These are phyloP conservation scores for Sporobolus alterniflorus DNA, from an alignment of 202 grass and related monocot genomes.

Conservation along the genomic window DNA sequence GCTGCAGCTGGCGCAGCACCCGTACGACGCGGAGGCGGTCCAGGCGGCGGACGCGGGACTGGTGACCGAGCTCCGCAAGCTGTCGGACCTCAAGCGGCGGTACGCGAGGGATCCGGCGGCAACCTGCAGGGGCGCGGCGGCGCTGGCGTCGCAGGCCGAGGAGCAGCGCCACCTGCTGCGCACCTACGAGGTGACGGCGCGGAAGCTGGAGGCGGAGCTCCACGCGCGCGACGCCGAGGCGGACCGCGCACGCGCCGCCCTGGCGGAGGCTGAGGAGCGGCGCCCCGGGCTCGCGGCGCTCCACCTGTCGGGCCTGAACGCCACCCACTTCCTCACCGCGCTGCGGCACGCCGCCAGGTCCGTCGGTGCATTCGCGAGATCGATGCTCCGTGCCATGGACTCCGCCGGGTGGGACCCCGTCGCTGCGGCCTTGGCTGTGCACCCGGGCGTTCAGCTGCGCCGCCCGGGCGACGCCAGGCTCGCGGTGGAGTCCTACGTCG, in stretches of 20 bases:
- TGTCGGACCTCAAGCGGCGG: slow-evolving; percentile 63
- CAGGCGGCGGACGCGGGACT: slow-evolving; percentile 61
- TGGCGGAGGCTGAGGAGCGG: too few species aligned
- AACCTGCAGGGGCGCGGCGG: background rate
- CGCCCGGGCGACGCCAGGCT: slow-evolving; percentile 32
- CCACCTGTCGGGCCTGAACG: slow-evolving; percentile 67
- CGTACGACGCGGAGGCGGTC: slow-evolving; percentile 71
- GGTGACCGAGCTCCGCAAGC: slow-evolving; percentile 63
- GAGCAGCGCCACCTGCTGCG: slow-evolving; percentile 73
- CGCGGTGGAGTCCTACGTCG: slow-evolving; percentile 71
- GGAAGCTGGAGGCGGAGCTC: slow-evolving; percentile 70
- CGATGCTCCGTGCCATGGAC: slow-evolving; percentile 61
- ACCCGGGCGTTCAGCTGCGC: slow-evolving; percentile 43
- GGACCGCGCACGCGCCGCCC: slow-evolving; percentile 18
- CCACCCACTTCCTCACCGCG: slow-evolving; percentile 66
- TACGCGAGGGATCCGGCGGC: slow-evolving; percentile 36
- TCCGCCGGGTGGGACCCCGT: slow-evolving; percentile 65
- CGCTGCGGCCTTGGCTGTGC: slow-evolving; percentile 56
- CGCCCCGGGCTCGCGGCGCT: slow-evolving; percentile 64
- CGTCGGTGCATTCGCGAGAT: slow-evolving; percentile 50
- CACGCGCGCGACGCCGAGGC: slow-evolving; percentile 52
- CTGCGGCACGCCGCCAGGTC: slow-evolving; percentile 49
- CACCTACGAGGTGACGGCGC: slow-evolving; percentile 76
- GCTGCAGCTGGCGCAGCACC: slow-evolving; percentile 73
- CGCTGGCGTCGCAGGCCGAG: slow-evolving; percentile 45